Evolutionary conservation across 1,139 yeast genomes (phyloP).

Genomic region (Lodderomyces parapsilosis): DNA sequence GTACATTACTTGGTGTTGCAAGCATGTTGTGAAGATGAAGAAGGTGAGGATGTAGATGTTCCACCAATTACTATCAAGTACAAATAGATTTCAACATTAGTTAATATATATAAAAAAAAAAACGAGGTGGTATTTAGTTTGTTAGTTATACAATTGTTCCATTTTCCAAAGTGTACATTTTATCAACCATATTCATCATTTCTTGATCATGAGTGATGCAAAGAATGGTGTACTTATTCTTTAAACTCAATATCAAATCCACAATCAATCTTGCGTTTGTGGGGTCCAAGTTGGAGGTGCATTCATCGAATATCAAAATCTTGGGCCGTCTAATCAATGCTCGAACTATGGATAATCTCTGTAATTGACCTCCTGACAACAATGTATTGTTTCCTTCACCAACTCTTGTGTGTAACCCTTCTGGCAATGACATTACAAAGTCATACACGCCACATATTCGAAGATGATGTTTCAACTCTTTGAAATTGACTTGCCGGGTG

Average conservation of each 20-base stretch:
- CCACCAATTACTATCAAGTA: slow-evolving; percentile 69
- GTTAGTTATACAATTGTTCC: slow-evolving; percentile 28
- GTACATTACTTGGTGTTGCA: slow-evolving; percentile 80
- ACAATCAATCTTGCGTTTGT: slow-evolving; percentile 45
- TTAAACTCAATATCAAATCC: slow-evolving; percentile 38
- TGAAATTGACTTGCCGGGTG: slow-evolving; percentile 22
- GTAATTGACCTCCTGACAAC: slow-evolving; percentile 81
- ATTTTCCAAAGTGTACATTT: slow-evolving; percentile 38
- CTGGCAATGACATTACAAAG: slow-evolving; percentile 52
- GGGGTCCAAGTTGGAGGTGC: slow-evolving; percentile 76
- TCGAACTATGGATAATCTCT: slow-evolving; percentile 72
- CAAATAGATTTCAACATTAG: slow-evolving; percentile 16
- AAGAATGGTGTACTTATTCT: slow-evolving; percentile 36
- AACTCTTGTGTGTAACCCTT: slow-evolving; percentile 56
- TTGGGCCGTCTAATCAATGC: slow-evolving; percentile 65
- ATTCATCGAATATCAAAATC: slow-evolving; percentile 71
- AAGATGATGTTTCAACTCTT: slow-evolving; percentile 41
- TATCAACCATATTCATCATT: slow-evolving; percentile 52
- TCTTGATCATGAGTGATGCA: slow-evolving; percentile 61
- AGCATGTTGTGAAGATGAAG: slow-evolving; percentile 86
- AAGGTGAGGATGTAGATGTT: slow-evolving; percentile 94
- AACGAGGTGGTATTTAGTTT: slow-evolving; percentile 1
- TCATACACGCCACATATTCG: slow-evolving; percentile 48
- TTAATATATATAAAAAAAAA: too few relatives aligned
- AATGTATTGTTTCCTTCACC: slow-evolving; percentile 49